Base-by-base conservation (phyloP, 1,284 basidiomycete genomes). In the Rhodotorula glutinis region DNA sequence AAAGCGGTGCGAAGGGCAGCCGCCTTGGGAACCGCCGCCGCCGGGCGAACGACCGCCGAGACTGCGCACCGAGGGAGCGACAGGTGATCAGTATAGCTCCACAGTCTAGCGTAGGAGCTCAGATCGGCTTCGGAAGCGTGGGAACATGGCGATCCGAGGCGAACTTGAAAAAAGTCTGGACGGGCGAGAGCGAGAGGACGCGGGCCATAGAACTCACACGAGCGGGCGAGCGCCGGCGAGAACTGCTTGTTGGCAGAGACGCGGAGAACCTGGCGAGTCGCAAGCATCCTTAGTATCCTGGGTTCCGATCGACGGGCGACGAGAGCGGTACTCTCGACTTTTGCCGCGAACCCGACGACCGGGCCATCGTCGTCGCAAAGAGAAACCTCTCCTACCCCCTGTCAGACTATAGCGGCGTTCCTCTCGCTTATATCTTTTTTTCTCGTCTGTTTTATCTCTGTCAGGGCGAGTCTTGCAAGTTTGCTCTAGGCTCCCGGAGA, bases 21-120 rank as follows among this genome's bases (percentile, higher is more conserved):
- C 10, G 58, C 56, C 38, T 57, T 55, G 40, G 66, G 57, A 19
- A 66, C 47, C 25, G 60, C 57, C 25, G 60, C 57, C 25, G 43
- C 29, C 43, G 68, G 57, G 53, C 71, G 71, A 41, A 62, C 57
- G n/a, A 60, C 67, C 43, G 60, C 65, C 64, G 70, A 62, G 59
- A 71, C 70, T 71, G 62, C 10, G 14, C 1, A 21, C 10, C 3
- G 19, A 25, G 52, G 17, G 14, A 29, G 43, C 2, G 19, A 10
- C 11, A 8, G 41, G 30, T 21, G 5, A 38, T 57, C 59, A 60
- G 54, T 29, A 14, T 25, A 44, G 43, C 14, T 44, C 21, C 43
- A 16, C 17, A 4, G 9, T 7, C 43, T 7, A 19, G 8, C 43
- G 8, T 21, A 5, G 14, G 9, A 44, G 43, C 43, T 44, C 17